phyloP scores from a whole-genome alignment of 768 basidiomycete genomes.

The Kwoniella sp. region DNA sequence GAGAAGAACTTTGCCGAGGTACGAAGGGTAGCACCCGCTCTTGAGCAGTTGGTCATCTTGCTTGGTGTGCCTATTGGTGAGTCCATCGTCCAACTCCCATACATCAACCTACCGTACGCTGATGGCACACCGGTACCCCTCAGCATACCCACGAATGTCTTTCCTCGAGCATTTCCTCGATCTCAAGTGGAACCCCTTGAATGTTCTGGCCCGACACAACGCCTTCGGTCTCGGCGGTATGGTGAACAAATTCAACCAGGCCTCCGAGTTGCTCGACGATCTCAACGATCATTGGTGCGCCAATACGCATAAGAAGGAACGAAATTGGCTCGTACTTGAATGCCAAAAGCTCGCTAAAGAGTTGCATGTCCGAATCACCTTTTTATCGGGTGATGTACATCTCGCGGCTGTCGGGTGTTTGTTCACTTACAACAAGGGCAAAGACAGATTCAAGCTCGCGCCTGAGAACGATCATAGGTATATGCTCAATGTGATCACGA shows the following conservation, averaged over 20 bases:
- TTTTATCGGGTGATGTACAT: conserved; percentile 91
- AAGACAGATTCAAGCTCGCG: conserved; percentile 56
- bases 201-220: conserved; percentile 70
- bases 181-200: conserved; percentile 80
- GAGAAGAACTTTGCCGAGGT: conserved; percentile 69
- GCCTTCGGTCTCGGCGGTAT: conserved; percentile 72
- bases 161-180: conserved; percentile 75
- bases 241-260: conserved; percentile 55
- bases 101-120: too few species aligned
- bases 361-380: conserved; percentile 73
- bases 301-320: conserved; percentile 71
- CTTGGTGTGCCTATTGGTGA: conserved; percentile 62
- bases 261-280: conserved; percentile 89
- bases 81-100: too few species aligned
- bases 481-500: conserved; percentile 70
- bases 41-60: conserved; percentile 83
- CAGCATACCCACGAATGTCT: conserved; percentile 80
- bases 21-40: conserved; percentile 59
- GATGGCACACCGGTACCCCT: conserved; percentile 19
- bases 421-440: conserved; percentile 35
- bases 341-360: conserved; percentile 71
- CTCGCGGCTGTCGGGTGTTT: conserved; percentile 73
- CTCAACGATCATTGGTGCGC: conserved; percentile 92
- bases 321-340: conserved; percentile 81
- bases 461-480: conserved; percentile 73